Conservation (phyloP, 352 stramenopile species). For the Globisporangium splendens region DNA sequence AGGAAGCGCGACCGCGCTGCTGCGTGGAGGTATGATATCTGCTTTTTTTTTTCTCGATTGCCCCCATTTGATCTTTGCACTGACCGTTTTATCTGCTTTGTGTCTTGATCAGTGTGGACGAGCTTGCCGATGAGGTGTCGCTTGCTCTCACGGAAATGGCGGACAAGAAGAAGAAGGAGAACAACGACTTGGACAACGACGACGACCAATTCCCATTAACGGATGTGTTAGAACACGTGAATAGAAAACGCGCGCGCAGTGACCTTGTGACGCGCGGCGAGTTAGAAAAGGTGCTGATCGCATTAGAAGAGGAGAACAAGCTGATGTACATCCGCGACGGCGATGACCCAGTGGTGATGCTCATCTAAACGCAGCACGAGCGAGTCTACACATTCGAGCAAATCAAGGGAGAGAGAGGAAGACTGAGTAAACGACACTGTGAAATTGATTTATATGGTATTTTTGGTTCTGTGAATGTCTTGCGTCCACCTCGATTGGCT, state of each 20-base stretch:
- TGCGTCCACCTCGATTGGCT: neutral
- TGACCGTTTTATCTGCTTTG: constrained; percentile 9
- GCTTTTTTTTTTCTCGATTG: neutral
- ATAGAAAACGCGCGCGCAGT: constrained; percentile 29
- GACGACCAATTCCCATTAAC: constrained; percentile 61
- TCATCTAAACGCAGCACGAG: constrained; percentile 52
- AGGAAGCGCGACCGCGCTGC: constrained; percentile 63
- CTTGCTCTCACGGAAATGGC: constrained; percentile 56
- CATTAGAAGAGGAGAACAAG: constrained; percentile 86
- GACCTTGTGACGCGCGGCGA: constrained; percentile 40
- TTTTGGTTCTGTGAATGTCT: constrained; percentile 5
- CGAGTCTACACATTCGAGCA: neutral
- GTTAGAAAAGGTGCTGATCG: constrained; percentile 65
- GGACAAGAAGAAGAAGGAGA: constrained; percentile 15
- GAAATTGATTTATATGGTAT: constrained; percentile 18
- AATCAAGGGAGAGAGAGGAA: neutral
- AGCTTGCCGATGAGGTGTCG: constrained; percentile 64
- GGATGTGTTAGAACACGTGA: constrained; percentile 55
- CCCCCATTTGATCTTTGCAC: neutral
- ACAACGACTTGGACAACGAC: constrained; percentile 48
- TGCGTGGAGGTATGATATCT: constrained; percentile 53
- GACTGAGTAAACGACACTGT: constrained; percentile 7
- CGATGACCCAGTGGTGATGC: constrained; percentile 78
- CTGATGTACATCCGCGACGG: constrained; percentile 87
- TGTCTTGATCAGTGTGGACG: constrained; percentile 33